Evolutionary conservation across 176 grass and related monocot genomes (phyloP), one percentile per base, ranked within the genome.

Genomic region (Juncus effusus): DNA sequence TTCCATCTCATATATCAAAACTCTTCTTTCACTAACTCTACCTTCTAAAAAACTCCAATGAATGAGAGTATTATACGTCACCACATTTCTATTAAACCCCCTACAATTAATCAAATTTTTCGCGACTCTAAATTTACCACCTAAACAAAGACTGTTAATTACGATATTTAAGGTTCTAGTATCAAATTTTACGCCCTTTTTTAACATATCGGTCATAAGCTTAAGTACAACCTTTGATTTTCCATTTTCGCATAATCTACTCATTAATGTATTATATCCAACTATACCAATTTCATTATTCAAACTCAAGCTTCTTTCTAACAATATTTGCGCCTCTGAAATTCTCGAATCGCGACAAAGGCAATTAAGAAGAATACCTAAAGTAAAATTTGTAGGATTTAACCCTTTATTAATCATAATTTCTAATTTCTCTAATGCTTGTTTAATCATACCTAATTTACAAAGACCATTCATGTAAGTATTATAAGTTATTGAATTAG

Each of bases 41-140:
- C 68, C 75, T 67, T 41, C 36, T 4, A 53, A 42, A 62, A 77
- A 90, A 80, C 64, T 84, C 78, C 76, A 76, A 82, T 90, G 79
- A 68, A 96, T 58, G 59, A 96, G 79, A 68, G 70, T 96, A 83
- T 96, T 96, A 76, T 90, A 96, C 64, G 91, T 78, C 51, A 96
- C 91, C 3, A 72, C 81, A 67, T 96, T 78, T 78, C 83, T 66
- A 35, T 60, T 51, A 82, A 84, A 84, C 11, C 54, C 84, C 73
- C 65, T 61, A 63, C 52, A 84, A 51, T 5, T 65, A 56, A 87
- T 53, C 35, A 90, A 16, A 42, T 51, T 76, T 60, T 72, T 78
- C 28, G 72, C 84, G 63, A 77, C 7, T 4, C 38, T 16, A 72
- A 65, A 54, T 65, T 87, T 83, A n/a, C 76, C 61, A 13, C 51